These are phyloP conservation scores for Coemansia sp. DNA, from an alignment of 192 early-diverging fungal genomes.

Conservation along the genomic window DNA sequence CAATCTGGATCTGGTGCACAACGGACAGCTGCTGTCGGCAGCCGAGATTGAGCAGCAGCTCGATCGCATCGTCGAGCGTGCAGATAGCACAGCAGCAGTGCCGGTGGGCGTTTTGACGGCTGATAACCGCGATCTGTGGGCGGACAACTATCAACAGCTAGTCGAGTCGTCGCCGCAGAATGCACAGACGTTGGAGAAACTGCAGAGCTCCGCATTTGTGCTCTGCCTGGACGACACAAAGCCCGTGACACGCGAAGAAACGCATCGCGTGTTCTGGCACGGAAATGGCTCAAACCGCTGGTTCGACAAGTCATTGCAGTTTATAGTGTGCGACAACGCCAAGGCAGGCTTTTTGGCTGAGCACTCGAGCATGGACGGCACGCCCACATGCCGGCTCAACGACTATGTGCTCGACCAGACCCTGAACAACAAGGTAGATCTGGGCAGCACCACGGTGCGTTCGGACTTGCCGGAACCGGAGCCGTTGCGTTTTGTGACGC, in stretches of 20 bases:
- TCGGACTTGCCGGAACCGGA: conserved; percentile 63
- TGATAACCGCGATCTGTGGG: conserved; percentile 94
- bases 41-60: conserved; percentile 82
- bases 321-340: conserved; percentile 96
- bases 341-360: conserved; percentile 94
- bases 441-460: conserved; percentile 61
- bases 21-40: conserved; percentile 78
- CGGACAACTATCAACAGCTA: conserved; percentile 72
- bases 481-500: conserved; percentile 71
- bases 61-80: conserved; percentile 62
- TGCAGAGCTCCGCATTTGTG: conserved; percentile 84
- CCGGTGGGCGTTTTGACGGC: conserved; percentile 85
- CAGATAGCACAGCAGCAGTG: conserved; percentile 65
- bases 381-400: conserved; percentile 82
- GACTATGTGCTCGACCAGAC: conserved; percentile 68
- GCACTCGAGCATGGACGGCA: conserved; percentile 95
- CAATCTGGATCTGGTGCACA: conserved; percentile 66
- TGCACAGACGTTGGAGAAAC: conserved; percentile 68
- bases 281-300: conserved; percentile 96
- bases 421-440: conserved; percentile 65
- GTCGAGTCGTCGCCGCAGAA: conserved; percentile 67
- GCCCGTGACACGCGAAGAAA: conserved; percentile 87
- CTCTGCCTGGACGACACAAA: conserved; percentile 86
- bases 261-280: conserved; percentile 87
- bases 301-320: conserved; percentile 96